These are phyloP conservation scores for Diaporthe sp. DNA, from an alignment of 2,329 filamentous ascomycete genomes.

Conservation along the genomic window DNA sequence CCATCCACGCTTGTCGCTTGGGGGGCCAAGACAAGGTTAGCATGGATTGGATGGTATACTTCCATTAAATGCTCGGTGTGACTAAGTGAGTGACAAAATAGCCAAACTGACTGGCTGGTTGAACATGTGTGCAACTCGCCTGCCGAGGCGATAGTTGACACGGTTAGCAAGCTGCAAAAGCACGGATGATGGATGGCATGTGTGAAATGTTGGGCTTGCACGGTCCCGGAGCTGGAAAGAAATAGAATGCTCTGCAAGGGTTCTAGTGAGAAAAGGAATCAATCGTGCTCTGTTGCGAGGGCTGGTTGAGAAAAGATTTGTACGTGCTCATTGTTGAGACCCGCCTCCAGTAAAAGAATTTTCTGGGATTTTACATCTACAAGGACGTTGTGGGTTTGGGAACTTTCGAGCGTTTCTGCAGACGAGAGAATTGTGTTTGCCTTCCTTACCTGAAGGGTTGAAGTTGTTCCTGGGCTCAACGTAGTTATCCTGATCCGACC, in stretches of 20 bases:
- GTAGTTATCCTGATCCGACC: not conserved
- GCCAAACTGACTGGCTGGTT: not conserved
- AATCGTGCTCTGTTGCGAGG: not conserved
- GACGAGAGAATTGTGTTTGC: not conserved
- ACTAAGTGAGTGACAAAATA: not conserved
- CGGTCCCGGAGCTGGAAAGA: not conserved
- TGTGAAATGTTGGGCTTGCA: not conserved
- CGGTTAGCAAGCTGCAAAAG: not conserved
- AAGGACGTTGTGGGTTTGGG: too few relatives aligned
- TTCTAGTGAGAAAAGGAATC: not conserved
- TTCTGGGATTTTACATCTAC: not conserved
- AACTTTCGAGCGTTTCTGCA: not conserved
- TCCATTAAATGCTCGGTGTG: not conserved
- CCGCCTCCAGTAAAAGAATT: not conserved
- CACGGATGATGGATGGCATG: not conserved
- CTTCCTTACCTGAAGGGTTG: not conserved
- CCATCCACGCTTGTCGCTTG: not conserved
- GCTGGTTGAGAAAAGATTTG: not conserved
- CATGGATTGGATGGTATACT: not conserved
- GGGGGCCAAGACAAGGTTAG: not conserved
- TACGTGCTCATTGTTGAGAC: not conserved
- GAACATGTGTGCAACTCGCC: not conserved
- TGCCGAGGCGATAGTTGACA: not conserved
- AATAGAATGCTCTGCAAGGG: not conserved
- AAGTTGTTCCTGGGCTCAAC: not conserved